Evolutionary conservation across 2,329 filamentous ascomycete species (phyloP), one percentile per base, ranked within the genome.

Genomic region (Xylariaceae sp.): DNA sequence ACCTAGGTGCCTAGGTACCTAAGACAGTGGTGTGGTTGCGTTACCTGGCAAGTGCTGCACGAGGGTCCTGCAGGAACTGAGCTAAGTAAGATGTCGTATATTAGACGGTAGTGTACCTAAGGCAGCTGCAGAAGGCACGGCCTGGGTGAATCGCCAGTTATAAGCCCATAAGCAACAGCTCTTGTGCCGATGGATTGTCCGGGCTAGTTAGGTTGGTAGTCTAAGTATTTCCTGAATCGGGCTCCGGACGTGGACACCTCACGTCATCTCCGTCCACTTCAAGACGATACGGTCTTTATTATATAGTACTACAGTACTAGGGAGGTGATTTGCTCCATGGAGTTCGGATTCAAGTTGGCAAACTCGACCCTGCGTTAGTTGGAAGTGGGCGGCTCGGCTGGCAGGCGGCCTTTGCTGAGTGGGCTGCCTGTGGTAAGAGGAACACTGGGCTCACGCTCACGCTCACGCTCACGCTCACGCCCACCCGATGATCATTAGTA

Each of bases 191-290:
- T 45, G 42, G 42, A 44, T 9, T 19, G 42, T 32, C 43, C 29
- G 43, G 43, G 43, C 43, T 45, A 45, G 31, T 45, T 45, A n/a
- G 19, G 19, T 19, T 19, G 19, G 19, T 19, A 19, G 19, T 19
- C 19, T 19, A 2, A 12, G 43, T 31, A 34, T n/a, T 32, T 19
- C 29, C 29, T 27, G n/a, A 44, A 30, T 44, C 42, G 42, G 42
- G n/a, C 11, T 44, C 27, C 8, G 42, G 29, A 45, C 29, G 27
- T 7, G 7, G 29, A 31, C 9, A 5, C 43, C 43, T 60, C 58
- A 60, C 58, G 58, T 60, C 58, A 60, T 60, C 53, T 60, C 57
- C 51, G 57, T 51, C 52, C 55, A 50, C 52, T 57, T 47, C 37
- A 55, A 12, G 29, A 45, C 39, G 32, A 9, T 35, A 26, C 39